phyloP scores from a whole-genome alignment of 2,329 filamentous ascomycete genomes.

The Botrytis deweyae region DNA sequence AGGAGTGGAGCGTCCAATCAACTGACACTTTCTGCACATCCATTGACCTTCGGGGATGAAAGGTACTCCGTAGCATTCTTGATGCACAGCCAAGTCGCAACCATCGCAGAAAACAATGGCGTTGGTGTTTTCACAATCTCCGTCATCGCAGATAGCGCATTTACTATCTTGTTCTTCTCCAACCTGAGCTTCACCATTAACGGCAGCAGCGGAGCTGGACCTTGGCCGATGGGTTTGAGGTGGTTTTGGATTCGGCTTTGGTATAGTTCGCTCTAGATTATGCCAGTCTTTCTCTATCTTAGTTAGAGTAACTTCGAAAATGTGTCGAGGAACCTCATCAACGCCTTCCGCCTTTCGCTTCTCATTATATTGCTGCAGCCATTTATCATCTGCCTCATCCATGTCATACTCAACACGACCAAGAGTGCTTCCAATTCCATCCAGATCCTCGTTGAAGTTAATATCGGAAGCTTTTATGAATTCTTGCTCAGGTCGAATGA shows the following conservation, averaged over 20 bases:
- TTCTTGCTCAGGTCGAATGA: constrained; percentile 71
- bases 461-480: constrained; percentile 64
- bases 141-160: constrained; percentile 96
- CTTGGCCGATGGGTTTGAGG: constrained; percentile 90
- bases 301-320: constrained; percentile 97
- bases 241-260: constrained; percentile 94
- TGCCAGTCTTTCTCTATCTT: constrained; percentile 99
- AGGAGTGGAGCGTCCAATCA: constrained; percentile 87
- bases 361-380: constrained; percentile 81
- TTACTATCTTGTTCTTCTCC: constrained; percentile 97
- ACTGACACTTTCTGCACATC: constrained; percentile 94
- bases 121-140: constrained; percentile 99
- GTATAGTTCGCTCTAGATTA: constrained; percentile 90
- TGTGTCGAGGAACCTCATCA: constrained; percentile 83
- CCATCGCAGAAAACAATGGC: constrained; percentile 99
- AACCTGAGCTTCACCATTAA: constrained; percentile 85
- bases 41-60: constrained; percentile 99
- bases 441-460: constrained; percentile 59
- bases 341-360: constrained; percentile 72
- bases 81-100: constrained; percentile 94
- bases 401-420: constrained; percentile 97
- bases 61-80: constrained; percentile 97
- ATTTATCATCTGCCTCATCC: constrained; percentile 98
- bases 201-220: constrained; percentile 90
- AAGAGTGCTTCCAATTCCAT: constrained; percentile 54